A percentile compares a stretch with the other conserved stretches of the same genome.
These are phyloP conservation scores for Trypanosoma cruzi DNA, from an alignment of 208 protist genomes.

Conservation along the genomic window DNA sequence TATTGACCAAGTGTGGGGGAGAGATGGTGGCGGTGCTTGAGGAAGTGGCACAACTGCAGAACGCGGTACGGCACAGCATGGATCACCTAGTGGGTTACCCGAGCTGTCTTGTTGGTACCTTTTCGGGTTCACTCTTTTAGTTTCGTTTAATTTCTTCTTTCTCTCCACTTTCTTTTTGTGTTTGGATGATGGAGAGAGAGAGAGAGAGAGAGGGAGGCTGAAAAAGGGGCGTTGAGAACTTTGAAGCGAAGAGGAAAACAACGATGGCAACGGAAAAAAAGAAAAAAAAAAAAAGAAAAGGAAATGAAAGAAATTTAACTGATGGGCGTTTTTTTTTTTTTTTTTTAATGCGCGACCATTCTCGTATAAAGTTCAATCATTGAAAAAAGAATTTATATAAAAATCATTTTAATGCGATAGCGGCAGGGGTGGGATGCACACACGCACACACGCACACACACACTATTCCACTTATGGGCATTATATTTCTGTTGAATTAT, in stretches of 20 bases:
- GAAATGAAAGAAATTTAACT: neutral
- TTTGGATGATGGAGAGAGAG: slow-evolving; percentile 1
- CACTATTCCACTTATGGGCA: too few relatives aligned
- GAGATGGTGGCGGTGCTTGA: slow-evolving; percentile 41
- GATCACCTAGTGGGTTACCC: slow-evolving; percentile 82
- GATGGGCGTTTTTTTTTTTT: neutral
- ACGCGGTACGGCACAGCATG: slow-evolving; percentile 58
- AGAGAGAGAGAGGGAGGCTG: too few relatives aligned
- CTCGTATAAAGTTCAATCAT: neutral
- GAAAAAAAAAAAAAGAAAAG: neutral
- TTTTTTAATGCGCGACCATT: neutral
- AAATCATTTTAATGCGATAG: neutral
- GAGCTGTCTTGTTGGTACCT: slow-evolving; percentile 57
- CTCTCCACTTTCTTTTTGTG: slow-evolving; percentile 20
- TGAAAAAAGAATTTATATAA: neutral
- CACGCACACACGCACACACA: too few relatives aligned
- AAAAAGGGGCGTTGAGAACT: neutral
- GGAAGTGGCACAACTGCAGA: slow-evolving; percentile 65
- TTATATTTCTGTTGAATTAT: neutral
- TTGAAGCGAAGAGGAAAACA: neutral
- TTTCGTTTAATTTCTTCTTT: slow-evolving; percentile 7
- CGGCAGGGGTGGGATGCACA: neutral
- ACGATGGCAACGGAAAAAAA: neutral
- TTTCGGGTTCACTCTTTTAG: slow-evolving; percentile 71
- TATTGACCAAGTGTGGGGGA: slow-evolving; percentile 65